phyloP scores from a whole-genome alignment of 2,329 filamentous ascomycete species.

The Penicillium sp. region DNA sequence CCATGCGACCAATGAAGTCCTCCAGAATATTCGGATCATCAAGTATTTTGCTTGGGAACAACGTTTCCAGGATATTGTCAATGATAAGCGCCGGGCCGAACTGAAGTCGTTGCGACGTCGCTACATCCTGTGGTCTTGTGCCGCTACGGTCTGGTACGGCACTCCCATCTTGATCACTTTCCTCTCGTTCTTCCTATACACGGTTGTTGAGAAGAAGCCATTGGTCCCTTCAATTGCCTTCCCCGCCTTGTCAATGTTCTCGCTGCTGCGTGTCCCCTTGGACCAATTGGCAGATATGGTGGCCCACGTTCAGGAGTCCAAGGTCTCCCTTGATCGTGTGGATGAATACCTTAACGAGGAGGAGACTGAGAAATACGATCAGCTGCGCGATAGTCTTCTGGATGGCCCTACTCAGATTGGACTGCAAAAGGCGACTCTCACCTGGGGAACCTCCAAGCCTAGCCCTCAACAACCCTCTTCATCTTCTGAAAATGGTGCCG shows the following conservation, averaged over 20 bases:
- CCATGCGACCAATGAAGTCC: constrained; percentile 91
- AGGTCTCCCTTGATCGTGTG: constrained; percentile 94
- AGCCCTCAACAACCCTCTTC: constrained; percentile 55
- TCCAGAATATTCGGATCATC: constrained; percentile 98
- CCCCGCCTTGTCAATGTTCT: constrained; percentile 93
- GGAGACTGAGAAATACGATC: constrained; percentile 92
- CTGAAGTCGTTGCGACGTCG: constrained; percentile 75
- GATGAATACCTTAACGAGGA: constrained; percentile 92
- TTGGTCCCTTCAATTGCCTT: constrained; percentile 92
- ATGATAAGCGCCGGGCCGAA: constrained; percentile 82
- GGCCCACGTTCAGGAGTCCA: constrained; percentile 94
- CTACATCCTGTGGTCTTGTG: constrained; percentile 88
- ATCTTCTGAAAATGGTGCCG: constrained; percentile 64
- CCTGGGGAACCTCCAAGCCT: constrained; percentile 71
- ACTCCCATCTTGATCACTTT: constrained; percentile 95
- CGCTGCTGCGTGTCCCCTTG: constrained; percentile 85
- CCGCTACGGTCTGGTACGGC: constrained; percentile 94
- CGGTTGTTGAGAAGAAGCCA: constrained; percentile 82
- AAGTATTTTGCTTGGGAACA: constrained; percentile 99
- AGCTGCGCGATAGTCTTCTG: constrained; percentile 72
- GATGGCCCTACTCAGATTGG: constrained; percentile 75
- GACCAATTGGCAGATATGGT: constrained; percentile 99
- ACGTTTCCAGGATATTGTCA: constrained; percentile 80
- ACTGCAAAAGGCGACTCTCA: constrained; percentile 80
- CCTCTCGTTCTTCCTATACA: constrained; percentile 93